These are phyloP conservation scores for Trebouxiophyceae sp. DNA, from an alignment of 163 green algal species.

Conservation along the genomic window DNA sequence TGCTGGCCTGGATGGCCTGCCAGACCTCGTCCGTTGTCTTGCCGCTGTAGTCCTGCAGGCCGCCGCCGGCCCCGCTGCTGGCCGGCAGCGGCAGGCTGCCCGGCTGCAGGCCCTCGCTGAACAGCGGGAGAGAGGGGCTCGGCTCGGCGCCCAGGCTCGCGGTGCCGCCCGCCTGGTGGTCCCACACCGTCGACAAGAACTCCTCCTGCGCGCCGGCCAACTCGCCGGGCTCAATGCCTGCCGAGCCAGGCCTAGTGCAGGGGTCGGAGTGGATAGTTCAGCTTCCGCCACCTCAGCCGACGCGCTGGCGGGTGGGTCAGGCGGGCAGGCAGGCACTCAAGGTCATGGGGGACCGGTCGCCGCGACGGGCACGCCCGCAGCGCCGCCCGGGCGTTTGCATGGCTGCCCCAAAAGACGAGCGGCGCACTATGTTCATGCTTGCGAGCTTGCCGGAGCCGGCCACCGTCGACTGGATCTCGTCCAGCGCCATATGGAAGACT, in stretches of 20 bases:
- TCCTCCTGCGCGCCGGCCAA: conserved; percentile 10
- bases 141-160: not conserved
- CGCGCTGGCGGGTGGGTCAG: not conserved
- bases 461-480: conserved; percentile 15
- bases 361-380: too few species aligned
- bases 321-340: not conserved
- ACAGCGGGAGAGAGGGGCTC: too few species aligned
- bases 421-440: conserved; percentile 19
- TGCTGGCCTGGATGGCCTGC: conserved; percentile 11
- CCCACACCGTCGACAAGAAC: conserved; percentile 18
- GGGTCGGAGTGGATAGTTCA: too few species aligned
- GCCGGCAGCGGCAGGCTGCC: not conserved
- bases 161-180: conserved; percentile 1
- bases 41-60: conserved; percentile 7
- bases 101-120: too few species aligned
- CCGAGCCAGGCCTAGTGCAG: not conserved
- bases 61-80: not conserved
- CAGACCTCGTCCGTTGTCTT: conserved; percentile 24
- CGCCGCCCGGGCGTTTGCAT: too few species aligned
- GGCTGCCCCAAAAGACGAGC: not conserved
- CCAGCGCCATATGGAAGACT: conserved; percentile 18
- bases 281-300: too few species aligned
- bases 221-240: not conserved
- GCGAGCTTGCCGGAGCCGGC: conserved; percentile 16
- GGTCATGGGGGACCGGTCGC: too few species aligned